phyloP scores from a whole-genome alignment of 208 protist genomes.

The Crithidia thermophila region DNA sequence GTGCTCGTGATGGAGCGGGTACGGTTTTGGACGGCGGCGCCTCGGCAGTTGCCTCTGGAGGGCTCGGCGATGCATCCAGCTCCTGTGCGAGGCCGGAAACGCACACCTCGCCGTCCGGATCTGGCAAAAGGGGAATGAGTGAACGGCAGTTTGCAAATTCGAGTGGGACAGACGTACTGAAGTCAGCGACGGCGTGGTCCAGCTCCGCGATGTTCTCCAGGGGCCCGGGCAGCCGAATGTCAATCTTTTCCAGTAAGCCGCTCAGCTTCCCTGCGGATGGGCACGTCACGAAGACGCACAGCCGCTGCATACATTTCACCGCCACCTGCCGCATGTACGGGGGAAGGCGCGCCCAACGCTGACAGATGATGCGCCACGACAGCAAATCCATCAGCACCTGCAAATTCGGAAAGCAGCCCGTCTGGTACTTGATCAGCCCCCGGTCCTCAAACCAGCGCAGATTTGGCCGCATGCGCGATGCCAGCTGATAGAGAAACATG shows the following conservation, averaged over 20 bases:
- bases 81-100: too few relatives aligned
- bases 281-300: slow-evolving; percentile 21
- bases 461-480: slow-evolving; percentile 36
- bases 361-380: slow-evolving; percentile 48
- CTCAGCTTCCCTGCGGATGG: slow-evolving; percentile 17
- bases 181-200: too few relatives aligned
- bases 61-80: background rate
- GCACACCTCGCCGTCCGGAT: too few relatives aligned
- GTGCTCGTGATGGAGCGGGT: too few relatives aligned
- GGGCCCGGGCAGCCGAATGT: too few relatives aligned
- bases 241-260: too few relatives aligned
- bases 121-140: too few relatives aligned
- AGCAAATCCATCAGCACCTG: slow-evolving; percentile 67
- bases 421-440: slow-evolving; percentile 28
- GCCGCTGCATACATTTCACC: slow-evolving; percentile 14
- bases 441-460: slow-evolving; percentile 36
- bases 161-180: too few relatives aligned
- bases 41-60: too few relatives aligned
- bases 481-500: slow-evolving; percentile 19
- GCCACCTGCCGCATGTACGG: slow-evolving; percentile 22
- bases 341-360: slow-evolving; percentile 41
- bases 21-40: slow-evolving; percentile 25
- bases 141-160: too few relatives aligned
- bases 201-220: too few relatives aligned
- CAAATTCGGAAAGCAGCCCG: slow-evolving; percentile 43